Evolutionary conservation across 306 rosid genomes (phyloP), one percentile per base, ranked within the genome.

Genomic region (Pachyrhizus erosus): DNA sequence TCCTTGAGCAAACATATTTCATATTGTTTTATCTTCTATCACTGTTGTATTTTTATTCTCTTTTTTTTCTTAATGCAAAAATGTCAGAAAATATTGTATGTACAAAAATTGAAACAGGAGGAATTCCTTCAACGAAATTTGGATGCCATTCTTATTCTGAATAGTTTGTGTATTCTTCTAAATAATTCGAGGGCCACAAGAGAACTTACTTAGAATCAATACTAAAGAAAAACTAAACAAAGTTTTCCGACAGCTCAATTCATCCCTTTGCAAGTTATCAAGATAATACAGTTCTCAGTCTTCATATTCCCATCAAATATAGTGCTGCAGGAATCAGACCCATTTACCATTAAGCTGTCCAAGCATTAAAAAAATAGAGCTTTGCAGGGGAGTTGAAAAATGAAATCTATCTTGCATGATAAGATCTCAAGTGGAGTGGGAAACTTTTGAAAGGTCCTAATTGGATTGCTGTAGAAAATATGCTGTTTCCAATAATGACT

Each of bases 1-100:
- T 55, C 75, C 11, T 73, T 58, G 31, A 78, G 74, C 78, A 60
- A 66, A 65, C 40, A 57, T 84, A 55, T 31, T 7, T 72, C 77
- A 18, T 21, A 33, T 69, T 80, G 75, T 57, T 34, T 64, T 69
- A 49, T 60, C 70, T 15, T 75, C n/a, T 31, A 18, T 61, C 7
- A 13, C 18, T 72, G 66, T 43, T 67, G 33, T 54, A 4, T 24
- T 58, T 26, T 9, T 21, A 2, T 49, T 9, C 9, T 27, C 31
- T 42, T 0, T 11, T 6, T 15, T 18, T n/a, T 62, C 57, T 58
- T 45, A 12, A 70, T 58, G 29, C 70, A 49, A 70, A 42, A 33
- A 24, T 77, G 18, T 27, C n/a, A 17, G 64, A 65, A 73, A 43
- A 60, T 11, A 24, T 17, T 70, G n/a, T 24, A 9, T 80, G 12